A percentile compares a stretch with the other conserved stretches of the same genome.
Evolutionary conservation across 2,329 filamentous ascomycete genomes (phyloP).

Genomic region (Thelonectria rubi): DNA sequence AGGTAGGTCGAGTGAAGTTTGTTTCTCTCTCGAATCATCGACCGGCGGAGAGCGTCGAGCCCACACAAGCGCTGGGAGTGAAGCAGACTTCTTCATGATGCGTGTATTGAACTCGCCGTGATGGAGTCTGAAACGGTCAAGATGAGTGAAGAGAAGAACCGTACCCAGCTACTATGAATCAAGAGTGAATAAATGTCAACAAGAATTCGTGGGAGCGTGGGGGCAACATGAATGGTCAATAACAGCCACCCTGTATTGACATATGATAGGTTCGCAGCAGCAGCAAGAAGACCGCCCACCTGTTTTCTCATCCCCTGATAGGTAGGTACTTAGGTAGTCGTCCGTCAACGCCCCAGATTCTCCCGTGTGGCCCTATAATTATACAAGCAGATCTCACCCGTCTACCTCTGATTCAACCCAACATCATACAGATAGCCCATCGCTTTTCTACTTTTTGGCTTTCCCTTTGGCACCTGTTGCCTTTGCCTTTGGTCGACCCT

Average conservation of each 20-base stretch:
- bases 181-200: too few relatives aligned
- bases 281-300: neutral
- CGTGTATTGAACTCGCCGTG: too few relatives aligned
- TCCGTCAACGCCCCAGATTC: too few relatives aligned
- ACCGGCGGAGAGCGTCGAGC: neutral
- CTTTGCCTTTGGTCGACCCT: constrained; percentile 55
- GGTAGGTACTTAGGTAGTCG: neutral
- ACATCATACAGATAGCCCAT: neutral
- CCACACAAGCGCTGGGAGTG: constrained; percentile 8
- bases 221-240: neutral
- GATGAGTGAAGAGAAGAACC: too few relatives aligned
- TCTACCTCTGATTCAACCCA: neutral
- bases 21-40: neutral
- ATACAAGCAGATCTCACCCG: neutral
- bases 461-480: constrained; percentile 55
- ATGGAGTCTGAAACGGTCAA: neutral
- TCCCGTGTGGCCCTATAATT: neutral
- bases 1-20: neutral
- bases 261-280: neutral
- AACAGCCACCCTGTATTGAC: neutral
- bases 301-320: neutral
- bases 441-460: constrained; percentile 51
- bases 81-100: constrained; percentile 21
- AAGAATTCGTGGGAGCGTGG: neutral
- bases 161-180: too few relatives aligned